Conservation (phyloP, 768 basidiomycete species). For the Termitomyces bulborhizus region DNA sequence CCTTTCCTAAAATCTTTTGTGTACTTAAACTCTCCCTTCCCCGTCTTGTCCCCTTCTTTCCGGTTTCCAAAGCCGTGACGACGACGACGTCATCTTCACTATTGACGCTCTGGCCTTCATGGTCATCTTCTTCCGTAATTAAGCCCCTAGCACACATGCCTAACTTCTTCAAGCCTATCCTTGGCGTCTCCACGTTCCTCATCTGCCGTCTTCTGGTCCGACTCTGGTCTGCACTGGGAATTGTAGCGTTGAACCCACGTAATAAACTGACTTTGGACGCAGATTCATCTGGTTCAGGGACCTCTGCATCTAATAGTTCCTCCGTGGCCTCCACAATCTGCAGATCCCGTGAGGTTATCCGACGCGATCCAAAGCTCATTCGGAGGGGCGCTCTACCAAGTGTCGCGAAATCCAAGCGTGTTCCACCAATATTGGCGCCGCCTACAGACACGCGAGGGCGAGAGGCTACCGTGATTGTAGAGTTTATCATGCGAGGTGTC, state of each 20-base stretch:
- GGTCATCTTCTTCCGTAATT: slow-evolving; percentile 49
- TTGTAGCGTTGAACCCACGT: slow-evolving; percentile 91
- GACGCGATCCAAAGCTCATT: slow-evolving; percentile 54
- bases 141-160: slow-evolving; percentile 77
- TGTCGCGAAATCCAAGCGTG: slow-evolving; percentile 64
- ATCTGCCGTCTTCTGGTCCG: slow-evolving; percentile 72
- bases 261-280: slow-evolving; percentile 75
- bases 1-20: slow-evolving; percentile 68
- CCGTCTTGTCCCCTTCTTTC: slow-evolving; percentile 41
- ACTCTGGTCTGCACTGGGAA: slow-evolving; percentile 81
- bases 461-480: slow-evolving; percentile 63
- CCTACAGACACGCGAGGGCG: slow-evolving; percentile 31
- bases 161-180: slow-evolving; percentile 71
- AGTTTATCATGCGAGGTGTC: slow-evolving; percentile 79
- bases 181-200: slow-evolving; percentile 71
- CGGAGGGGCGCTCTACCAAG: slow-evolving; percentile 75
- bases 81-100: slow-evolving; percentile 76
- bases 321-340: slow-evolving; percentile 80
- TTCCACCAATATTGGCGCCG: slow-evolving; percentile 25
- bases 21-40: slow-evolving; percentile 65
- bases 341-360: slow-evolving; percentile 78
- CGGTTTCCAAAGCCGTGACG: slow-evolving; percentile 37
- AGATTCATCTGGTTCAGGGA: slow-evolving; percentile 69
- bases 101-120: slow-evolving; percentile 54
- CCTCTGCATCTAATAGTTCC: slow-evolving; percentile 62